Base-by-base conservation (phyloP, 2,329 filamentous ascomycete genomes). In the Talaromyces sp. region DNA sequence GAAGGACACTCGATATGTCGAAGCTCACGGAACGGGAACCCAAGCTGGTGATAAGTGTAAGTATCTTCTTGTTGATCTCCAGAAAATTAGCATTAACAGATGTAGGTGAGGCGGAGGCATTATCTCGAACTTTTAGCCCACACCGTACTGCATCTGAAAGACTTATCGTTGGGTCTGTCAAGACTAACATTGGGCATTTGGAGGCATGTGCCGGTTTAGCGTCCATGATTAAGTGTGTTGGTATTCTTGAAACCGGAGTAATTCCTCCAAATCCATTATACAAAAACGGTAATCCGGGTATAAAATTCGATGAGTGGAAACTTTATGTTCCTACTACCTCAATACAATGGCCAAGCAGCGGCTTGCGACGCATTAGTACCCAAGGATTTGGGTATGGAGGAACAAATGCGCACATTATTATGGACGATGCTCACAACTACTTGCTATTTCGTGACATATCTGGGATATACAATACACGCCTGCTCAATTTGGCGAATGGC, bases 211-310 rank as follows among this genome's bases (percentile, higher is more conserved):
- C 66, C 0, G 71, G 71, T 2, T 41, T 73, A 14, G 66, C 70
- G 2, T 62, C 63, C 11, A 21, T 73, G 10, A 63, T 71, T 14
- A 69, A 68, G 27, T 53, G 58, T 5, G 68, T 71, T 1, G 57
- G 79, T n/a, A 70, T 72, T 10, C 54, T 69, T 17, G 68, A 72
- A 59, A 55, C 56, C 10, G 67, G 59, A 6, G 2, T 63, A 0
- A 68, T 74, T 24, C 69, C 70, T 32, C 21, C 78, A 1, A 82
- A 81, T 57, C 68, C 80, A 8, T 77, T 79, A 41, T 71, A 81
- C 32, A 62, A 75, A 1, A 68, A 65, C 1, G 67, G 80, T 10
- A 81, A 77, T 58, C 77, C 78, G 0, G 67, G 64, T 3, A 74
- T 84, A 0, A 60, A 68, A n/a, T 72, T 66, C 1, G 65, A 66